Conservation (phyloP, 495 filamentous ascomycete genomes). For the Chaetomidium leptoderma region DNA sequence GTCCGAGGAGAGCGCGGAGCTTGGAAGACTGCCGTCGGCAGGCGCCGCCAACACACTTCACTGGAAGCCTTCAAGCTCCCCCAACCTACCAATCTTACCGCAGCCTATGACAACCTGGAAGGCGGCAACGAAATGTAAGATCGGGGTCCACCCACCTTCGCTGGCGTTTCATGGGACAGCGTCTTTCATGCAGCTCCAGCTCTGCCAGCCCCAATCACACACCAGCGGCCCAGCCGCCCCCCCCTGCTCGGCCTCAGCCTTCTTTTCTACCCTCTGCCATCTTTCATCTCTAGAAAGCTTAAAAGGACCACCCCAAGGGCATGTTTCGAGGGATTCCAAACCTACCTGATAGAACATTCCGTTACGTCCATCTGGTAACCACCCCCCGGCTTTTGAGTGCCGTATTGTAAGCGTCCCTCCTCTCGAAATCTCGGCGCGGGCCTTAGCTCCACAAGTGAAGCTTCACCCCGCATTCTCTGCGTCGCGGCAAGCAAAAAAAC, state of each 20-base stretch:
- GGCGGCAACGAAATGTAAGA: constrained; percentile 5
- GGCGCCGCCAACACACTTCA: background rate
- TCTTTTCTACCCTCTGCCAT: background rate
- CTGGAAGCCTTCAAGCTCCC: background rate
- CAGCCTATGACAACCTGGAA: constrained; percentile 2
- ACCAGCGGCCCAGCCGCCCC: background rate
- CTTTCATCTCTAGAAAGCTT: background rate
- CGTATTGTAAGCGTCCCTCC: background rate
- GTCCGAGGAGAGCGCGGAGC: background rate
- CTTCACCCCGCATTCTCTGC: constrained; percentile 1
- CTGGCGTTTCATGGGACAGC: constrained; percentile 3
- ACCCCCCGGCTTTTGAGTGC: background rate
- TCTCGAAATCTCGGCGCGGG: background rate
- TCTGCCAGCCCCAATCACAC: constrained; percentile 9
- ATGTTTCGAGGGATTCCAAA: too few species aligned
- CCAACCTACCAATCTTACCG: background rate
- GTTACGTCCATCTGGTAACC: background rate
- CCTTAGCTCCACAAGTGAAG: background rate
- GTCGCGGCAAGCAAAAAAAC: background rate
- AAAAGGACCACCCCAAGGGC: background rate
- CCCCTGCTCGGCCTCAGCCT: background rate
- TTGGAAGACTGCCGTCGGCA: constrained; percentile 1
- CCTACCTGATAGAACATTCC: background rate
- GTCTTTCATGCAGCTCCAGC: constrained; percentile 10
- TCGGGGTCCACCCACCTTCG: constrained; percentile 1